Conservation (phyloP, 2,329 filamentous ascomycete genomes). For the Helotiales sp. region DNA sequence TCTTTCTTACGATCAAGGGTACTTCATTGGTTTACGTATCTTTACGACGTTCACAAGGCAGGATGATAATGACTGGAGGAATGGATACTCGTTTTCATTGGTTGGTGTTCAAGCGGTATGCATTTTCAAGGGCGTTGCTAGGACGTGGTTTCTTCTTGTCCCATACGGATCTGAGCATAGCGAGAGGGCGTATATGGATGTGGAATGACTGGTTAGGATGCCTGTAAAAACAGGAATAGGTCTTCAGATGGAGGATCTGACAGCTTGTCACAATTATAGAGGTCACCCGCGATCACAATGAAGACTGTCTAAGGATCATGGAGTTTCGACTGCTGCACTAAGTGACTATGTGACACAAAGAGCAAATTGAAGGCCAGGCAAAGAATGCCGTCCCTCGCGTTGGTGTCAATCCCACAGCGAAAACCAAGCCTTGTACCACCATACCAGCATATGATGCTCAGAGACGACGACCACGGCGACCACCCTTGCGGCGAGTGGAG, state of each 20-base stretch:
- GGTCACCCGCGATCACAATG: slow-evolving; percentile 5
- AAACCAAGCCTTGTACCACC: slow-evolving; percentile 44
- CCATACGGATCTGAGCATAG: slow-evolving; percentile 11
- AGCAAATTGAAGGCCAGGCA: slow-evolving; percentile 67
- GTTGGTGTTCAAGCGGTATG: slow-evolving; percentile 11
- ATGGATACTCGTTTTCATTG: slow-evolving; percentile 1
- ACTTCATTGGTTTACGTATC: slow-evolving; percentile 23
- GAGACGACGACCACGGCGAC: slow-evolving; percentile 99
- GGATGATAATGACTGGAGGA: slow-evolving; percentile 17
- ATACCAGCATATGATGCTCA: slow-evolving; percentile 51
- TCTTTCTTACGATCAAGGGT: slow-evolving; percentile 20
- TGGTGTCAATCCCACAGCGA: slow-evolving; percentile 69
- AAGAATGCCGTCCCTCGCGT: slow-evolving; percentile 72
- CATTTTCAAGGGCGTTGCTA: slow-evolving; percentile 16
- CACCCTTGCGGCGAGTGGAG: slow-evolving; percentile 99
- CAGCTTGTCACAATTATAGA: not conserved
- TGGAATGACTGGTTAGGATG: not conserved
- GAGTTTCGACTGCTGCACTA: slow-evolving; percentile 42
- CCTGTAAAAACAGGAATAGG: slow-evolving; percentile 3
- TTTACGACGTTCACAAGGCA: slow-evolving; percentile 26
- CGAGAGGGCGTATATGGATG: slow-evolving; percentile 3
- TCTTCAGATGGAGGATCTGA: not conserved
- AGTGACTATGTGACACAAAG: slow-evolving; percentile 54
- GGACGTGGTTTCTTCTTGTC: not conserved
- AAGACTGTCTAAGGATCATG: slow-evolving; percentile 23